Conservation (phyloP, 441 rosid species). For the Erodium moschatum region DNA sequence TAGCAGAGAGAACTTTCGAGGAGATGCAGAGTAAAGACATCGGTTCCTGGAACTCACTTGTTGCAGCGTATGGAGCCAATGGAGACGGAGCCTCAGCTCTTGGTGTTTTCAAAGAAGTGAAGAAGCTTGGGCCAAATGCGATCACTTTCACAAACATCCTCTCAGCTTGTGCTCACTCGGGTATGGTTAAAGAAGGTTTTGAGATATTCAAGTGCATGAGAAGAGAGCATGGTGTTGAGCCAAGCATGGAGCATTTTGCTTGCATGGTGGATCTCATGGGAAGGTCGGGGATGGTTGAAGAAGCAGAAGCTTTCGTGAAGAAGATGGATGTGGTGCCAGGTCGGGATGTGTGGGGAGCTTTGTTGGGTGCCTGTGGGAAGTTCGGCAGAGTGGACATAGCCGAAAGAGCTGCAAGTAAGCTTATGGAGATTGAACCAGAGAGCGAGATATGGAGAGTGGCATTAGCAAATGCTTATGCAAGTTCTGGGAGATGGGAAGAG, state of each 20-base stretch:
- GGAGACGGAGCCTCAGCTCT: not conserved
- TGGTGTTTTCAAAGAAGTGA: not conserved
- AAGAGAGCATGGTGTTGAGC: conserved; percentile 7
- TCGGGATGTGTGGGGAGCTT: conserved; percentile 19
- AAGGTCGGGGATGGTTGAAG: conserved; percentile 26
- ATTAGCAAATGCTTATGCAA: conserved; percentile 26
- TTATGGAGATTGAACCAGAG: conserved; percentile 15
- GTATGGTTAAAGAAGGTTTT: not conserved
- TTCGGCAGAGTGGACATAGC: conserved; percentile 14
- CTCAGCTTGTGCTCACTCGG: not conserved
- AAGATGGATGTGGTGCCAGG: conserved; percentile 17
- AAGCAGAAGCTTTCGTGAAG: conserved; percentile 20
- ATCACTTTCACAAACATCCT: not conserved
- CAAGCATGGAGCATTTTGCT: conserved; percentile 26
- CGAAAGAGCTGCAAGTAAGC: conserved; percentile 1
- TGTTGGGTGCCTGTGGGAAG: conserved; percentile 25
- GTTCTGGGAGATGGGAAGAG: conserved; percentile 24
- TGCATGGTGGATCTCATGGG: conserved; percentile 31
- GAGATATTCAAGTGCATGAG: conserved; percentile 9
- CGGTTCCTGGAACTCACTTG: not conserved
- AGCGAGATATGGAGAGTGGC: conserved; percentile 24
- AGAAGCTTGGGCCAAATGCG: not conserved
- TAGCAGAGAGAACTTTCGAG: conserved; percentile 21
- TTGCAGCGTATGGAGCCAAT: not conserved
- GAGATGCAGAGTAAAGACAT: not conserved